Evolutionary conservation across 441 rosid species (phyloP), one percentile per base, ranked within the genome.

Genomic region (Croton setiger): DNA sequence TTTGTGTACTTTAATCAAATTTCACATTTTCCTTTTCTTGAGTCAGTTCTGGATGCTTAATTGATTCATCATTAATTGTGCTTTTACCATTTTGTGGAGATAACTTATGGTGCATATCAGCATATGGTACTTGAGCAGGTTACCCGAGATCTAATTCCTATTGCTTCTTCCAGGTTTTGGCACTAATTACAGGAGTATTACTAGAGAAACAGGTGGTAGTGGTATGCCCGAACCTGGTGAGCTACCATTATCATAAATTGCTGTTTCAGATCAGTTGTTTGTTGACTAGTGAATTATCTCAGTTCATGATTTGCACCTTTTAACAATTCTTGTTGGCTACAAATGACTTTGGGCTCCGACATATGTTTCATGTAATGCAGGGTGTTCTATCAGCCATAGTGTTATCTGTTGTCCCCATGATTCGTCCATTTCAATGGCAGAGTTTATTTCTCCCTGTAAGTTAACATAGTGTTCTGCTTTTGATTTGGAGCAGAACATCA

Each of bases 391-490:
- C 99, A 39, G 96, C 99, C 69, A 74, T 82, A 60, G 94, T 89
- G 64, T 76, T 90, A 64, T 95, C 99, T 70, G 81, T 92, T 68
- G 76, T 85, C 74, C 96, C 99, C 69, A 76, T 95, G 84, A 95
- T 95, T 80, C 84, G 85, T 21, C 99, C 99, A 41, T 95, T 95
- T 88, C 93, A 89, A 70, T 95, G 99, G 99, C 99, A 95, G 82
- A 92, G 98, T 82, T 81, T 95, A 77, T 81, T 92, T 73, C 93
- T 95, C 80, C 99, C 98, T 15, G 99, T 95, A 82, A 87, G 94
- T 78, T 76, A 64, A 71, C 31, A 33, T 61, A 12, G 56, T n/a
- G n/a, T 27, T 15, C 3, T 7, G 37, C 9, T 64, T 58, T 58
- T 36, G 20, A 41, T 48, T 48, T 1, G 3, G 52, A 61, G 36